Evolutionary conservation across 2,329 filamentous ascomycete species (phyloP).

Genomic region (Hypoxylon sp.): DNA sequence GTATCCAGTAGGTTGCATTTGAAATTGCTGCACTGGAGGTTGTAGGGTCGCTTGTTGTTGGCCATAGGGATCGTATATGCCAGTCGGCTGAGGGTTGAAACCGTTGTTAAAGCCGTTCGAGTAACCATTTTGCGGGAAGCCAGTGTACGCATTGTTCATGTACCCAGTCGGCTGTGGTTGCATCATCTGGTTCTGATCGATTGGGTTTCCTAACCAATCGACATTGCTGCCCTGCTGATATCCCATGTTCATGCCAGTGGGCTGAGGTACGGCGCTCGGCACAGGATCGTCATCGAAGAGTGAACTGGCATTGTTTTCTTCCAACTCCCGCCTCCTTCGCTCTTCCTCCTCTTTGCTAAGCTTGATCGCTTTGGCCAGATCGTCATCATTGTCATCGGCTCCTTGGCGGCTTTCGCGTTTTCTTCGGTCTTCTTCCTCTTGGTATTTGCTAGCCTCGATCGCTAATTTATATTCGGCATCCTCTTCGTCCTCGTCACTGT

Average conservation of each 20-base stretch:
- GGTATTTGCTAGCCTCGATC: constrained; percentile 93
- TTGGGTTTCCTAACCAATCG: constrained; percentile 96
- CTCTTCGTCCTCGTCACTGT: constrained; percentile 78
- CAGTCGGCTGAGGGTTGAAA: constrained; percentile 71
- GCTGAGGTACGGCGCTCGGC: constrained; percentile 74
- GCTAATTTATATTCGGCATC: constrained; percentile 92
- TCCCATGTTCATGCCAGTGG: constrained; percentile 93
- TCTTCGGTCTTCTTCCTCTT: constrained; percentile 89
- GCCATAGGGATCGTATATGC: constrained; percentile 79
- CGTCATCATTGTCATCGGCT: constrained; percentile 81
- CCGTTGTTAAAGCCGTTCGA: constrained; percentile 59
- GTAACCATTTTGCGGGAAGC: constrained; percentile 76
- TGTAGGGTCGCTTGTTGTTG: constrained; percentile 54
- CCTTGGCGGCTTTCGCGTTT: constrained; percentile 76
- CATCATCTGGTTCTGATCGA: constrained; percentile 80
- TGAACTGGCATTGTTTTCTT: constrained; percentile 85
- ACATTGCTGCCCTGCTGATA: constrained; percentile 98
- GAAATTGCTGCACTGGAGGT: constrained; percentile 55
- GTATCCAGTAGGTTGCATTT: constrained; percentile 67
- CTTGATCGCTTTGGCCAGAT: constrained; percentile 94
- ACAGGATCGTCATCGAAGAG: constrained; percentile 87
- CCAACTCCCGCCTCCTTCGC: constrained; percentile 85
- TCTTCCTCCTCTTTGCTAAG: constrained; percentile 97
- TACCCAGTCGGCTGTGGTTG: constrained; percentile 87
- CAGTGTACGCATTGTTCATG: constrained; percentile 66